Conservation (phyloP, 345 rosid genomes). For the Gossypium stocksii region DNA sequence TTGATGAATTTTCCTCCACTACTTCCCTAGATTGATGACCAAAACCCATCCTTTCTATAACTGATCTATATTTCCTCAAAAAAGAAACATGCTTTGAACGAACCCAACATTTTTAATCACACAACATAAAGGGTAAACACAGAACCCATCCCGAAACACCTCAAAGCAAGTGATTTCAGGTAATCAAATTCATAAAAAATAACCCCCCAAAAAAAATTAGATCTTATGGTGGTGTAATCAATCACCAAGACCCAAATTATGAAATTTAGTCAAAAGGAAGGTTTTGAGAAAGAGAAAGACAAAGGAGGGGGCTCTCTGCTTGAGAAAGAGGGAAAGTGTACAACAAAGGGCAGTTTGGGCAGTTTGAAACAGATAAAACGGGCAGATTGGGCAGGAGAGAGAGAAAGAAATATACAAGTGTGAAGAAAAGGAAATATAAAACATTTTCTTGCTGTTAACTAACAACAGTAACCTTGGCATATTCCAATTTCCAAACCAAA, state of each 20-base stretch:
- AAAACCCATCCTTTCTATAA: constrained; percentile 31
- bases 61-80: not conserved
- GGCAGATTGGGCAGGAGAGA: constrained; percentile 52
- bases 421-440: not conserved
- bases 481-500: constrained; percentile 22
- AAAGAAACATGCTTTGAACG: not conserved
- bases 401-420: not conserved
- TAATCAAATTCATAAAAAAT: constrained; percentile 11
- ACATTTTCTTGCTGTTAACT: constrained; percentile 11
- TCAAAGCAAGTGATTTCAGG: constrained; percentile 15
- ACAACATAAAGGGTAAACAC: not conserved
- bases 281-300: constrained; percentile 11
- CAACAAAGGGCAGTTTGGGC: constrained; percentile 61
- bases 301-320: constrained; percentile 22
- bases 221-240: not conserved
- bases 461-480: constrained; percentile 36
- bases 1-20: constrained; percentile 27
- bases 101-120: constrained; percentile 2
- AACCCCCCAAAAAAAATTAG: too few species aligned
- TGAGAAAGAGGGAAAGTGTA: constrained; percentile 53
- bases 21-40: constrained; percentile 35
- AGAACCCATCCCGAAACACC: constrained; percentile 7
- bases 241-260: constrained; percentile 32
- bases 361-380: constrained; percentile 39
- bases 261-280: constrained; percentile 44